A percentile compares a stretch with the other conserved stretches of the same genome.
These are phyloP conservation scores for Elymus sibiricus DNA, from an alignment of 176 grass and related monocot genomes.

Conservation along the genomic window DNA sequence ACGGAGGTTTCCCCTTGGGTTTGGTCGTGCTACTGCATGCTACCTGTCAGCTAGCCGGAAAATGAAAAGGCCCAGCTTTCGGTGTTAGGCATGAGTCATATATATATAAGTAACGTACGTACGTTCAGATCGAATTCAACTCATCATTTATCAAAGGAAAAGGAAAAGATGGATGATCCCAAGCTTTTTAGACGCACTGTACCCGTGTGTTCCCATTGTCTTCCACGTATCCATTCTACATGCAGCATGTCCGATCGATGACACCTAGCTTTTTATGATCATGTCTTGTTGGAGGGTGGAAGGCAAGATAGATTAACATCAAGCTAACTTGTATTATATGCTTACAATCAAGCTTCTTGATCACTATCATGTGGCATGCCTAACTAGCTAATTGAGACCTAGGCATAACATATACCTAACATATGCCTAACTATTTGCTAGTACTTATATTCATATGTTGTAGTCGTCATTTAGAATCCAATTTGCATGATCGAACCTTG, in stretches of 20 bases:
- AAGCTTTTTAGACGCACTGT: constrained; percentile 34
- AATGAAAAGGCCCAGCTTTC: constrained; percentile 5
- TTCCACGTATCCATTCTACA: constrained; percentile 27
- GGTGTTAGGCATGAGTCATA: constrained; percentile 39
- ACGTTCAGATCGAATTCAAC: constrained; percentile 23
- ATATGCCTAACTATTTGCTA: background rate
- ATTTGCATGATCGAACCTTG: background rate
- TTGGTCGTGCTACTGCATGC: background rate
- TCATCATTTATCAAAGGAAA: constrained; percentile 21
- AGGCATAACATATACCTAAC: constrained; percentile 18
- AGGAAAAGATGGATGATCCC: background rate
- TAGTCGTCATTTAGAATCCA: background rate
- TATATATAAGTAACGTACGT: background rate
- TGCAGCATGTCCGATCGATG: background rate
- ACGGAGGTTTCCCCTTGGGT: constrained; percentile 23
- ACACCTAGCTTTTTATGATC: constrained; percentile 25
- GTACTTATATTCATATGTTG: background rate
- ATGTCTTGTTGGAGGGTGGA: constrained; percentile 7
- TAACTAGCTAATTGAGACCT: background rate
- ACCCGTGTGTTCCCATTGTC: background rate
- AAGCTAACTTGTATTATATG: background rate
- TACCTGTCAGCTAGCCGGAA: constrained; percentile 29
- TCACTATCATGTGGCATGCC: background rate
- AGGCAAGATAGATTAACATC: constrained; percentile 14
- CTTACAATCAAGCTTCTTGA: background rate